phyloP scores from a whole-genome alignment of 2,329 filamentous ascomycete species.

The Nigrospora sphaerica region DNA sequence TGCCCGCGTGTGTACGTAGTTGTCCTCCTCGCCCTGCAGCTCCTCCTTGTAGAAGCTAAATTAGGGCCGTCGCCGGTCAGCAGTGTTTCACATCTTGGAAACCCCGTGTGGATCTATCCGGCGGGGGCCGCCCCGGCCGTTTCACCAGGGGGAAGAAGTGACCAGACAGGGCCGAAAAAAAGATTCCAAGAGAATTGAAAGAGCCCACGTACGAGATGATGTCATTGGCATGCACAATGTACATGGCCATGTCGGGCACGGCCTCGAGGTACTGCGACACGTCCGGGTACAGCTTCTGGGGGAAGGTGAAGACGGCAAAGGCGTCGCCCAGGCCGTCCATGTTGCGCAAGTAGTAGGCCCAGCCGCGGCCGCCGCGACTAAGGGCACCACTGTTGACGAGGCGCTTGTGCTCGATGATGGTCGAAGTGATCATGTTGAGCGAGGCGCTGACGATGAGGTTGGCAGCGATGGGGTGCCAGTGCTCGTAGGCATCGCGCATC shows the following conservation, averaged over 20 bases:
- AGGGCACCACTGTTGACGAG: constrained; percentile 11
- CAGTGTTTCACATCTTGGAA: too few species aligned
- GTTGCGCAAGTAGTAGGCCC: constrained; percentile 18
- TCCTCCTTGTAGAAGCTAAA: constrained; percentile 22
- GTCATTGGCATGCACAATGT: constrained; percentile 18
- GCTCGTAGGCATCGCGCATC: constrained; percentile 11
- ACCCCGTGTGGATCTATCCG: too few species aligned
- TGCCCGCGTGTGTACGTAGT: constrained; percentile 18
- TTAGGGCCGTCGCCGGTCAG: not conserved
- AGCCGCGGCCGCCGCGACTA: constrained; percentile 12
- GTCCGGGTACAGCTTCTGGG: constrained; percentile 15
- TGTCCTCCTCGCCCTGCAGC: constrained; percentile 13
- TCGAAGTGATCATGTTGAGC: constrained; percentile 20
- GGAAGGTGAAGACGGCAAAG: constrained; percentile 19
- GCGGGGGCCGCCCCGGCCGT: too few species aligned
- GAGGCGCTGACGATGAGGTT: constrained; percentile 19
- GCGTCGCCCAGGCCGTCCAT: constrained; percentile 18
- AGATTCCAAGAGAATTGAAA: too few species aligned
- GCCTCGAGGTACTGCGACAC: constrained; percentile 17
- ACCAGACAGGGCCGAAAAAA: too few species aligned
- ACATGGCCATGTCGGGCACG: constrained; percentile 17
- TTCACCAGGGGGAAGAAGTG: too few species aligned
- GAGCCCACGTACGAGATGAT: constrained; percentile 16
- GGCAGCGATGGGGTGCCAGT: constrained; percentile 17
- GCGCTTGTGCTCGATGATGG: constrained; percentile 14